phyloP scores from a whole-genome alignment of 305 asterid species.

The Withania somnifera region DNA sequence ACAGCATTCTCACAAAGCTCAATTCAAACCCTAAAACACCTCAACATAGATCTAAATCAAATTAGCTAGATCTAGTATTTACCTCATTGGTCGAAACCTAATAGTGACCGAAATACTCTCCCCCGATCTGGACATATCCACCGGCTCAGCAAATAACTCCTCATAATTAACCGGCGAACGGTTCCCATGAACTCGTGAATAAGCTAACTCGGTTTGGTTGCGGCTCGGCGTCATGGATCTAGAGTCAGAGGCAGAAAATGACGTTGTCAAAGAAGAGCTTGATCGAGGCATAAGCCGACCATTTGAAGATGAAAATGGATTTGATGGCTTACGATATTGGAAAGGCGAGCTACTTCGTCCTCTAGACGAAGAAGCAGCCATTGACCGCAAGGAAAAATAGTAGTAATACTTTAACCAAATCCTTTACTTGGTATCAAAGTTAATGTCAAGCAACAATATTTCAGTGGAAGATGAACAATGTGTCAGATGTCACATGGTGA shows the following conservation, averaged over 20 bases:
- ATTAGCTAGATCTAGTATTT: constrained; percentile 40
- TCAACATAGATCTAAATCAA: constrained; percentile 19
- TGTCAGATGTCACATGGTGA: constrained; percentile 84
- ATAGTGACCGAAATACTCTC: constrained; percentile 91
- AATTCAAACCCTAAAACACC: constrained; percentile 25
- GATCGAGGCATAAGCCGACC: constrained; percentile 53
- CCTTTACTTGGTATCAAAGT: background rate
- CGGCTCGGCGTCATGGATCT: constrained; percentile 34
- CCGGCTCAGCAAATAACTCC: constrained; percentile 55
- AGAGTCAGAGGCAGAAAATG: constrained; percentile 49
- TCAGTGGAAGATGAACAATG: constrained; percentile 16
- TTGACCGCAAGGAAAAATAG: constrained; percentile 20
- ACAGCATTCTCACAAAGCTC: constrained; percentile 14
- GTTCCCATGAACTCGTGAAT: constrained; percentile 20
- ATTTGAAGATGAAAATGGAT: constrained; percentile 79
- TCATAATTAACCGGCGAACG: constrained; percentile 62
- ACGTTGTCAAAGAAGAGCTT: constrained; percentile 53
- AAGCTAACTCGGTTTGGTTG: constrained; percentile 30
- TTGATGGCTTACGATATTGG: constrained; percentile 41
- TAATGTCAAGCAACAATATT: background rate
- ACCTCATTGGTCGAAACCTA: constrained; percentile 95
- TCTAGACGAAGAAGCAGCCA: constrained; percentile 84
- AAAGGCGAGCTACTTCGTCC: constrained; percentile 85
- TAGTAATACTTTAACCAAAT: background rate
- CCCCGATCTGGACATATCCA: constrained; percentile 64